Base-by-base conservation (phyloP, 176 grass and related monocot species). In the Carex cristatella region DNA sequence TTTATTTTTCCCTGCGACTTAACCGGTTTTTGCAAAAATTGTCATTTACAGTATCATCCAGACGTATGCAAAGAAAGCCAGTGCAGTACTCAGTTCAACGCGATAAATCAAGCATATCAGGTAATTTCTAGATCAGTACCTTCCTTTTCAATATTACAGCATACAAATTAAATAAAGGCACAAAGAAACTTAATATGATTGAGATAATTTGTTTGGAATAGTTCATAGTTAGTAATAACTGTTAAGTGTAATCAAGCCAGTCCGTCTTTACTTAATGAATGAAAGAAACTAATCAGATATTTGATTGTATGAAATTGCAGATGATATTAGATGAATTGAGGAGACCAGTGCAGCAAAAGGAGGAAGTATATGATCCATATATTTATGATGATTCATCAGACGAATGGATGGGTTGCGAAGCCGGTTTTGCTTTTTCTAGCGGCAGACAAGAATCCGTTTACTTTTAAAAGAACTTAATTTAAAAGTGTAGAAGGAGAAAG, bases 21-120 rank as follows among this genome's bases (percentile, higher is more conserved):
- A 44, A 69, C 13, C 35, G 14, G 18, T 48, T 76, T 15, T 35
- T 31, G 19, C 7, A 40, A 40, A 40, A 40, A 40, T 5, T 5
- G 0, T 40, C 4, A 40, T 40, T 79, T 68, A 70, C 85, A 90
- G 88, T 90, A 90, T 86, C 88, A 90, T 84, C 88, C 88, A 38
- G 88, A 90, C 19, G 88, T 90, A 13, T 90, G 85, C 65, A 90
- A 87, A 86, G 88, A 71, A 48, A 84, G 61, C 61, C 73, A 90
- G 49, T 84, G 85, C 72, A 7, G 62, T 69, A 44, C 86, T 64
- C 88, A 84, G 35, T 90, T 90, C 71, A 72, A 90, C 59, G 70
- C 61, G 23, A 90, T 90, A 6, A 86, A 90, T 23, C 80, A 86
- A 80, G 88, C 88, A 61, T 90, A 90, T 84, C 78, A 90, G 66